Base-by-base conservation (phyloP, 192 early-diverging fungal species). In the Linnemannia zychae region DNA sequence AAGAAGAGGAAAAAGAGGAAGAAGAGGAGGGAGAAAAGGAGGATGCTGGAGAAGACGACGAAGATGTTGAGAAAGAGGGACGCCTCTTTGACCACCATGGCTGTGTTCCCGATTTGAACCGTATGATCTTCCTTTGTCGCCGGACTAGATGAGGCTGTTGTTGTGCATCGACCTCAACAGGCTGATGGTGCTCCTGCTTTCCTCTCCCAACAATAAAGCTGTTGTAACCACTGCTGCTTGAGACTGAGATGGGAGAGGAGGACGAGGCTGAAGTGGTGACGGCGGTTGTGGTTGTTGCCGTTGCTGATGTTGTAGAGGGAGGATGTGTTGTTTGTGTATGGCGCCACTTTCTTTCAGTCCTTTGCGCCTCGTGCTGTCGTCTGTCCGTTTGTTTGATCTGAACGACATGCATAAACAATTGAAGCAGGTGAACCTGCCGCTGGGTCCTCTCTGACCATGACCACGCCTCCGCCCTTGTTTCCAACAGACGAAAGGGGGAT, bases 401-500 rank as follows among this genome's bases (percentile, higher is more conserved):
- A 47, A 46, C 66, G 7, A 72, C 33, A 31, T 50, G 71, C 33
- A 83, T 20, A 34, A 83, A 60, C 57, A 83, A 65, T n/a, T 83
- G 81, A 13, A 83, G 49, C 16, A 83, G 72, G 15, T 77, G 66
- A 0, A 83, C 81, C 63, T 83, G 81, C 18, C 81, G 71, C 44
- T 68, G 81, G 20, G 72, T 77, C 31, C 81, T 48, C 33, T 83
- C 81, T 33, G 72, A 34, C 71, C 75, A 83, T 4, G 76, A 67
- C 75, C 75, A 77, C 0, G 63, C 15, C 40, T 83, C 76, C 11
- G 50, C 13, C 37, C 72, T 82, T 16, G 80, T 73, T 38, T 83
- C 81, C n/a, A 83, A 50, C 38, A 77, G 24, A 67, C 81, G 75
- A 33, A 83, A 83, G 3, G 81, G 81, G 16, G 81, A 83, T 69